A percentile compares a stretch with the other conserved stretches of the same genome.
Conservation (phyloP, 1,139 yeast genomes). For the Lodderomyces parapsilosis region DNA sequence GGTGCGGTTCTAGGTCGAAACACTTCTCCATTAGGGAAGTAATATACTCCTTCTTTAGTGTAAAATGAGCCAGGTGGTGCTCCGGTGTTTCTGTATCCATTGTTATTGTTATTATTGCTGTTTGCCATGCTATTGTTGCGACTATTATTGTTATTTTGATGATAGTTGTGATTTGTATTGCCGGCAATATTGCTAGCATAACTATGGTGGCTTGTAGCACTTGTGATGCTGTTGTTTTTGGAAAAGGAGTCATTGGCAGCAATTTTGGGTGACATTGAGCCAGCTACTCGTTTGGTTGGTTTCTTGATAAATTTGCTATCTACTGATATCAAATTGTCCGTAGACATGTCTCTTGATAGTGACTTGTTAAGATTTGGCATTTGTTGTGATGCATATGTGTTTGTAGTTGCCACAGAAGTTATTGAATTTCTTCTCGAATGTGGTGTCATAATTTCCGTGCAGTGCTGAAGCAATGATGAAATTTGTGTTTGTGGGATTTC, state of each 20-base stretch:
- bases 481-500: no score
- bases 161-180: neutral
- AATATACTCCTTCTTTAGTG: slow-evolving; percentile 22
- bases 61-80: slow-evolving; percentile 6
- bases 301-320: slow-evolving; percentile 40
- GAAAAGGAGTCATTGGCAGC: neutral
- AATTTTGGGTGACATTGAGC: neutral
- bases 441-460: slow-evolving; percentile 1
- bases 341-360: slow-evolving; percentile 31
- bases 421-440: slow-evolving; percentile 32
- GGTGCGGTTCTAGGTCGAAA: slow-evolving; percentile 48
- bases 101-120: no score
- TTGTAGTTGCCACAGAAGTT: slow-evolving; percentile 26
- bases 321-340: slow-evolving; percentile 37
- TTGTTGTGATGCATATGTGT: slow-evolving; percentile 12
- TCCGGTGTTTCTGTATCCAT: slow-evolving; percentile 3
- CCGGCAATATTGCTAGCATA: neutral
- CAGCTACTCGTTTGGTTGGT: slow-evolving; percentile 21
- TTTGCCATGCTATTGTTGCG: neutral
- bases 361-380: slow-evolving; percentile 9
- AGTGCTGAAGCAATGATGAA: no score
- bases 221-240: slow-evolving; percentile 3
- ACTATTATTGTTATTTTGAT: neutral
- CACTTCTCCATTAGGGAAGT: slow-evolving; percentile 57
- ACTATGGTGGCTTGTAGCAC: neutral